Percentiles rank a stretch among this genome's conserved stretches.
Evolutionary conservation across 345 rosid species (phyloP).

Genomic region (Abelmoschus esculentus): DNA sequence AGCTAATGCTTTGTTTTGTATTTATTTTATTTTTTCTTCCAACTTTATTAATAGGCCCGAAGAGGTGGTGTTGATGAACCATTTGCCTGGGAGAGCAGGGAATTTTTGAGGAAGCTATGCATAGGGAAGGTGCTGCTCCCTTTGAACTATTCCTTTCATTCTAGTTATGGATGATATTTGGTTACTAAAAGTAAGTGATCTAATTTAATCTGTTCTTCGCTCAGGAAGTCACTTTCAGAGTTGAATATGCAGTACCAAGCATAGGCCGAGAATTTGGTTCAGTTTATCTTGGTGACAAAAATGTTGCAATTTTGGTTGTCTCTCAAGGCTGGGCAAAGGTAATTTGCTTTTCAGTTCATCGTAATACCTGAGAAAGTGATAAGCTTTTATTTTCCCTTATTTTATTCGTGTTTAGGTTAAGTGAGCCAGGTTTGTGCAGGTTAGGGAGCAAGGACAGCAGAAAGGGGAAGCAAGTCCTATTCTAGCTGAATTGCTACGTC

Average conservation of each 20-base stretch:
- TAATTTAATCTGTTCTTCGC: not conserved
- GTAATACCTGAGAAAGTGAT: not conserved
- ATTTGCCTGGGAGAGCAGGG: too few relatives aligned
- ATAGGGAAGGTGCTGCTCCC: slow-evolving; percentile 67
- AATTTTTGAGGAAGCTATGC: slow-evolving; percentile 87
- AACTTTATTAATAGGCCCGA: slow-evolving; percentile 47
- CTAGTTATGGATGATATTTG: not conserved
- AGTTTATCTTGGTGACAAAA: slow-evolving; percentile 73
- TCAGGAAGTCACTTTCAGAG: slow-evolving; percentile 86
- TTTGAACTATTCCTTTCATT: slow-evolving; percentile 6
- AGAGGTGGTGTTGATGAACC: slow-evolving; percentile 84
- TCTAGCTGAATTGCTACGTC: slow-evolving; percentile 50
- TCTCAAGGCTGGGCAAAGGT: slow-evolving; percentile 95
- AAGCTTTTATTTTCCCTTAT: not conserved
- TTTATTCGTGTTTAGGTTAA: slow-evolving; percentile 1
- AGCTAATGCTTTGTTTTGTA: not conserved
- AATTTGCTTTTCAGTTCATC: slow-evolving; percentile 6
- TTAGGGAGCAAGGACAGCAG: slow-evolving; percentile 71
- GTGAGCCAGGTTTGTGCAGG: slow-evolving; percentile 36
- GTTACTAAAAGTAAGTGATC: not conserved
- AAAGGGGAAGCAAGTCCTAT: slow-evolving; percentile 89
- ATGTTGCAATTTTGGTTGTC: slow-evolving; percentile 68
- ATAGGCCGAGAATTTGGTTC: slow-evolving; percentile 89
- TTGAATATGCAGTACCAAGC: slow-evolving; percentile 68
- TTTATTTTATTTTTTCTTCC: not conserved